A percentile compares a stretch with the other conserved stretches of the same genome.
These are phyloP conservation scores for Barbarea vulgaris DNA, from an alignment of 345 rosid genomes.

Conservation along the genomic window DNA sequence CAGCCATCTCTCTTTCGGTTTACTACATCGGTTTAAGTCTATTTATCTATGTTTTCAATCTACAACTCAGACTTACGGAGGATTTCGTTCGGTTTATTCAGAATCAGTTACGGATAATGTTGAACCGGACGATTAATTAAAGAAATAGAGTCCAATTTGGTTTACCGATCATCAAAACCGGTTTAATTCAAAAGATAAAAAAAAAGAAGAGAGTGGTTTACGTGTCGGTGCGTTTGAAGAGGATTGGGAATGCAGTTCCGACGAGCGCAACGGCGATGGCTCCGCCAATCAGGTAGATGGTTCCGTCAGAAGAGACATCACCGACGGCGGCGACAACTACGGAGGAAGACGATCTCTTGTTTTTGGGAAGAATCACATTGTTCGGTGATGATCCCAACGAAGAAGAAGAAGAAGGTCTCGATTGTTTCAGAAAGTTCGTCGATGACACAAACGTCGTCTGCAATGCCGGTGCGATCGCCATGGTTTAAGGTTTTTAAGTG, in stretches of 20 bases:
- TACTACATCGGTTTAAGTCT: neutral
- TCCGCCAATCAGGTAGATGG: conserved; percentile 62
- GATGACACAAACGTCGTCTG: conserved; percentile 38
- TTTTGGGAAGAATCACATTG: conserved; percentile 32
- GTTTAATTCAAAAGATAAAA: neutral
- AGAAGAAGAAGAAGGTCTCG: conserved; percentile 23
- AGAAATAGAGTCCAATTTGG: neutral
- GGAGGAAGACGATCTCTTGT: conserved; percentile 43
- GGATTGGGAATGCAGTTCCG: conserved; percentile 87
- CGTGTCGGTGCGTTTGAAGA: conserved; percentile 89
- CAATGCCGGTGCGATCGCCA: conserved; percentile 47
- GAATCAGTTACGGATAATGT: no score
- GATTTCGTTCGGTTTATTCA: no score
- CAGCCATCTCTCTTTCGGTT: conserved; percentile 4
- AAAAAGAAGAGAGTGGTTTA: conserved; percentile 31
- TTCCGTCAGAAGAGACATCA: conserved; percentile 81
- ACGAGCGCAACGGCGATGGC: conserved; percentile 72
- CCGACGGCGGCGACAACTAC: conserved; percentile 80
- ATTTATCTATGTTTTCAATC: neutral
- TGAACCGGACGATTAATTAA: neutral
- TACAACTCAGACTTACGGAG: no score
- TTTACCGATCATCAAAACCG: conserved; percentile 12
- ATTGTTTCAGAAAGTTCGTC: conserved; percentile 30
- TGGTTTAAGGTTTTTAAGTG: neutral
- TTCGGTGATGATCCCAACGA: conserved; percentile 28